Conservation (phyloP, 1,139 yeast species). For the Blastobotrys indianensis region DNA sequence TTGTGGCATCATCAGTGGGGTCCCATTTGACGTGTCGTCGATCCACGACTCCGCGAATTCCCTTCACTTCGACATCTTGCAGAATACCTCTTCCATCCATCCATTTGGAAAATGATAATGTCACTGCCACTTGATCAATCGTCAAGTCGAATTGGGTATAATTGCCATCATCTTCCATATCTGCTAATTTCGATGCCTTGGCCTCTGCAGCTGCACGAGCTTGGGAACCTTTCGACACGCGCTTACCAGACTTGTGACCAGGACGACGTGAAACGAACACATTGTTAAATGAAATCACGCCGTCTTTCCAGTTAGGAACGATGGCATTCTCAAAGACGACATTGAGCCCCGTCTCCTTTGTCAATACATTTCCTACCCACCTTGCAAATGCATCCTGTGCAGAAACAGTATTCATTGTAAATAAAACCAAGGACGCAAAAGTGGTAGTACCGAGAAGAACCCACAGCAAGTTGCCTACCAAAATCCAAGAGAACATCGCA, state of each 20-base stretch:
- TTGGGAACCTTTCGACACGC: conserved; percentile 63
- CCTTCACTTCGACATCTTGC: conserved; percentile 74
- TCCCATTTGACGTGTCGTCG: conserved; percentile 83
- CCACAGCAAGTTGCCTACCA: conserved; percentile 77
- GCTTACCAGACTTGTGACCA: conserved; percentile 33
- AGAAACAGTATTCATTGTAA: conserved; percentile 75
- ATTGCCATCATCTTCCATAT: conserved; percentile 73
- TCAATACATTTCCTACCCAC: conserved; percentile 71
- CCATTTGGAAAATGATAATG: conserved; percentile 81
- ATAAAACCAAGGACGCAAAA: conserved; percentile 71
- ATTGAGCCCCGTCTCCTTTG: conserved; percentile 77
- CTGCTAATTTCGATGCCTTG: conserved; percentile 13
- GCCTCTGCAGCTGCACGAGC: conserved; percentile 51
- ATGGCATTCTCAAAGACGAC: conserved; percentile 92
- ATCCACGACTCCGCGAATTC: conserved; percentile 87
- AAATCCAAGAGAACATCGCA: conserved; percentile 85
- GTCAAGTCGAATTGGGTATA: conserved; percentile 93
- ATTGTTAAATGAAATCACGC: conserved; percentile 74
- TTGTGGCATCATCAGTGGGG: conserved; percentile 74
- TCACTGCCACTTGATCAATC: conserved; percentile 76
- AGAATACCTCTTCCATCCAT: conserved; percentile 83
- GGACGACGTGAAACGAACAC: conserved; percentile 88
- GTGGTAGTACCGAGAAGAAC: conserved; percentile 85
- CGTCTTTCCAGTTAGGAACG: conserved; percentile 91
- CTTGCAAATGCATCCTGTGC: conserved; percentile 88